Conservation (phyloP, 768 basidiomycete species). For the Jaapia argillacea region DNA sequence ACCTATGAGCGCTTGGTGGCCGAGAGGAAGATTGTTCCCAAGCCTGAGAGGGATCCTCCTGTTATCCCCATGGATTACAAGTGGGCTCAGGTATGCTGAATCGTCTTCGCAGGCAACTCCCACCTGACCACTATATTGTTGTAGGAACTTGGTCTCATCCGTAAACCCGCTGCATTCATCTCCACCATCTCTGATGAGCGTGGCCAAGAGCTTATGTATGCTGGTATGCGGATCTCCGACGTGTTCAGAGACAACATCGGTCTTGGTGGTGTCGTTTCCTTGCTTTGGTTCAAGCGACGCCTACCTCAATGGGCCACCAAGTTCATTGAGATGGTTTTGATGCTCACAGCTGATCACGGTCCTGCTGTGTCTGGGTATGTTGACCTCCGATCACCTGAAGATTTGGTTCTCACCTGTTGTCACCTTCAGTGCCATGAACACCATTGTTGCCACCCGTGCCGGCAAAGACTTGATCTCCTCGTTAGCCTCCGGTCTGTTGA, state of each 20-base stretch:
- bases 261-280: slow-evolving; percentile 89
- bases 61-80: slow-evolving; percentile 99
- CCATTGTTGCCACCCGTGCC: slow-evolving; percentile 97
- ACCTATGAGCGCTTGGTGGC: slow-evolving; percentile 79
- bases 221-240: slow-evolving; percentile 97
- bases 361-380: slow-evolving; percentile 81
- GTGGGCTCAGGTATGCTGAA: too few species aligned
- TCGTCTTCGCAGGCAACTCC: too few species aligned
- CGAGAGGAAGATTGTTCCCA: slow-evolving; percentile 54
- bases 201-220: slow-evolving; percentile 96
- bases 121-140: too few species aligned
- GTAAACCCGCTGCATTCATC: slow-evolving; percentile 98
- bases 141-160: slow-evolving; percentile 96
- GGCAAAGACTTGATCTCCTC: slow-evolving; percentile 98
- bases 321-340: slow-evolving; percentile 99
- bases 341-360: slow-evolving; percentile 98
- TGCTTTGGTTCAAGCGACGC: slow-evolving; percentile 97
- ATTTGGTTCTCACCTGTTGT: not conserved
- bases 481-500: slow-evolving; percentile 90
- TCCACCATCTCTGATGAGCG: slow-evolving; percentile 99
- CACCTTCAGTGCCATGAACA: slow-evolving; percentile 81
- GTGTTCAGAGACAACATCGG: slow-evolving; percentile 98
- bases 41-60: slow-evolving; percentile 80
- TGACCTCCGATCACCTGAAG: not conserved
- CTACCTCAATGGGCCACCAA: slow-evolving; percentile 92